A percentile compares a stretch with the other conserved stretches of the same genome.
These are phyloP conservation scores for Marchantia paleacea DNA, from an alignment of 225 moss, liverwort and hornwort species.

Conservation along the genomic window DNA sequence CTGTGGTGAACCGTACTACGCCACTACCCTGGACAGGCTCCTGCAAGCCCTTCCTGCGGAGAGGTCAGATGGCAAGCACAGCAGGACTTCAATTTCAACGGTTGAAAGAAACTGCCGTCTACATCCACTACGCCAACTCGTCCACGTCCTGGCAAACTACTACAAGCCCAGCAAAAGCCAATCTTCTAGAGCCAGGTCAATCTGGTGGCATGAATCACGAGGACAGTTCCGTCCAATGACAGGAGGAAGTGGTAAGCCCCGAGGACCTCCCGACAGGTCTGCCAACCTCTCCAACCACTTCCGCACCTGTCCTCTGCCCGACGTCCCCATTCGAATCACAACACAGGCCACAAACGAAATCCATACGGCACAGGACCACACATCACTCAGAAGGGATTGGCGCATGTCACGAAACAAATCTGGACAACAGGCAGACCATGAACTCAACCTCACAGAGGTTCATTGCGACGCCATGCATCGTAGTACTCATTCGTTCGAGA, in stretches of 20 bases:
- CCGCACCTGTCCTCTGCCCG: constrained; percentile 9
- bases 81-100: neutral
- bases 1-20: neutral
- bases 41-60: neutral
- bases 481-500: neutral
- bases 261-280: neutral
- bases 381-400: neutral
- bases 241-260: neutral
- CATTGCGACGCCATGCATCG: constrained; percentile 3
- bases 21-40: neutral
- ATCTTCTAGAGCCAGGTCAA: neutral
- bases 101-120: neutral
- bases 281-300: constrained; percentile 11
- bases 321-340: constrained; percentile 12
- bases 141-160: neutral
- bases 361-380: neutral
- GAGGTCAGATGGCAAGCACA: neutral
- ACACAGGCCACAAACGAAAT: neutral
- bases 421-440: neutral
- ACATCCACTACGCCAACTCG: neutral
- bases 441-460: neutral
- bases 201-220: neutral
- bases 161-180: no score
- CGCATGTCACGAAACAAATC: neutral
- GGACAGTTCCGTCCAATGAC: neutral